A percentile compares a stretch with the other conserved stretches of the same genome.
These are phyloP conservation scores for Nannochloropsis salina DNA, from an alignment of 108 stramenopile species.

Conservation along the genomic window DNA sequence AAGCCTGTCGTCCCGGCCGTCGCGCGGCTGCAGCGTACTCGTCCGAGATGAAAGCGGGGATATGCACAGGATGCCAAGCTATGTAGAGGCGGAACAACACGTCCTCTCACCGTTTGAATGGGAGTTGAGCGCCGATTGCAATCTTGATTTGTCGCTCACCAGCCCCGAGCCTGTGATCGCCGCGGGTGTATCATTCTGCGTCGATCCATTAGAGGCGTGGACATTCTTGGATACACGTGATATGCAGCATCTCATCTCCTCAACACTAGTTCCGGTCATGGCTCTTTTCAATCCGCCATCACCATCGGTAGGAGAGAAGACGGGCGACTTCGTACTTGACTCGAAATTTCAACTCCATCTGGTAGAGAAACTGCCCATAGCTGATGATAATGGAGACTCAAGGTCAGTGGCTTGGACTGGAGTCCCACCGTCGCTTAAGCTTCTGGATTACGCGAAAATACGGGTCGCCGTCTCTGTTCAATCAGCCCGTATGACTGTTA, in stretches of 20 bases:
- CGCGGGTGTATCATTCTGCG: neutral
- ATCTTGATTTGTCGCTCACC: neutral
- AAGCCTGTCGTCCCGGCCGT: neutral
- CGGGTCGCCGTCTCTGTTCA: neutral
- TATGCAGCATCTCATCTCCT: constrained; percentile 25
- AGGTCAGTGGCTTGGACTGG: neutral
- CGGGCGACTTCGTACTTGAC: neutral
- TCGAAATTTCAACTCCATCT: neutral
- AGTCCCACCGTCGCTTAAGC: neutral
- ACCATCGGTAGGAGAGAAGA: neutral
- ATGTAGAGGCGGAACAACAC: neutral
- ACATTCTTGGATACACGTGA: neutral
- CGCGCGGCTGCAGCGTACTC: neutral
- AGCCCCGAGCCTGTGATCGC: neutral
- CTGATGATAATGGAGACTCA: neutral
- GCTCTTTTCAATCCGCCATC: neutral
- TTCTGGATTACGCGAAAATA: neutral
- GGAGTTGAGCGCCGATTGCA: neutral
- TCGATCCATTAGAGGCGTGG: constrained; percentile 8
- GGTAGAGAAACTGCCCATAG: neutral
- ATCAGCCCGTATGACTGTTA: neutral
- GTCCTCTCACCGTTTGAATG: neutral
- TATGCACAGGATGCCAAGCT: neutral
- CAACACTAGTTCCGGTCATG: neutral
- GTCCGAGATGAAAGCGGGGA: neutral